Base-by-base conservation (phyloP, 441 rosid genomes). In the Aquilaria agallochum region DNA sequence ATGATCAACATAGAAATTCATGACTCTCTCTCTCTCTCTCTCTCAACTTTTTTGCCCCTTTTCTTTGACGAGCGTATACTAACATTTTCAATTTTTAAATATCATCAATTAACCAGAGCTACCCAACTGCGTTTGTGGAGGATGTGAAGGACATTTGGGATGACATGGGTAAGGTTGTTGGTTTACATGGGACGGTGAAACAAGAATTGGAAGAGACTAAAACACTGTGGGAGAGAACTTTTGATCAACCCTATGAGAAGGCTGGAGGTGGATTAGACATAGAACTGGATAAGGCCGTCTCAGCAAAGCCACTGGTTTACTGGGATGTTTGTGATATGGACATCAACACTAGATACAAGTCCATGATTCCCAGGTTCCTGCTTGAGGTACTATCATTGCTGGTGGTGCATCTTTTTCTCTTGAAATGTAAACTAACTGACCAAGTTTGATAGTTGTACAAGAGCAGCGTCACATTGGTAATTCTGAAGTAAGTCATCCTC, bases 231-330 rank as follows among this genome's bases (percentile, higher is more conserved):
- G 85, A 87, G 58, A 68, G 65, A 56, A 69, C 57, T 13, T 93
- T 93, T 50, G 81, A 86, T 70, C 92, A 83, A 67, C 95, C 96
- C 4, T 88, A 85, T 34, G 95, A 85, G 77, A 93, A 82, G 74
- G 93, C 97, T 55, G 97, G 98, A 42, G 91, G 87, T 13, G 74
- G 70, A 40, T 52, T 83, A 15, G 73, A 67, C 42, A 30, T 74
- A 57, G 68, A 75, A 12, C 56, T 70, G 42, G 74, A 74, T 32
- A 67, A 76, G 47, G 48, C 50, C 44, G 68, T 54, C 15, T 50
- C 73, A 20, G 68, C 62, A 30, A 76, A 61, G 64, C 69, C 76
- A 2, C 76, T 82, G 14, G 61, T 83, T 56, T 80, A 76, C 59
- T 90, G 96, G 98, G 87, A 76, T 36, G 82, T 78, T 20, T 86